These are phyloP conservation scores for Diddensiella transvaalensis DNA, from an alignment of 805 yeast species.

Conservation along the genomic window DNA sequence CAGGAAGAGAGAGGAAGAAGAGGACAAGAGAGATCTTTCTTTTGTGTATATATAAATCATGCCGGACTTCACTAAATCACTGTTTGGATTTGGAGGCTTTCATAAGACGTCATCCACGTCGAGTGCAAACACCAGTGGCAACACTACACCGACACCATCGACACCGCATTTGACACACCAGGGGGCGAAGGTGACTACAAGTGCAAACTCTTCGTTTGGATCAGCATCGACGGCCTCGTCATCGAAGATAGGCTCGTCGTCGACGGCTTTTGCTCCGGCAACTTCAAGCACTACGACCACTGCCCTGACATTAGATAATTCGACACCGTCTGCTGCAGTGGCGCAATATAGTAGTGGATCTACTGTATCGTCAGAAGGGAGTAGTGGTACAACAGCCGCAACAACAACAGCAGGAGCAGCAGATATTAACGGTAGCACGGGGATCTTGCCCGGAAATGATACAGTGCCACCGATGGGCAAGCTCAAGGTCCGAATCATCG, in stretches of 20 bases:
- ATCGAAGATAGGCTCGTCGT: conserved; percentile 4
- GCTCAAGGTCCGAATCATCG: conserved; percentile 72
- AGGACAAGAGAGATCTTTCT: too few species aligned
- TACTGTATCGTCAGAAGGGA: not conserved
- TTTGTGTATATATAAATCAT: too few species aligned
- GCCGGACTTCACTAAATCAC: conserved; percentile 25
- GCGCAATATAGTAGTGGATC: not conserved
- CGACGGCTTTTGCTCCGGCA: conserved; percentile 1
- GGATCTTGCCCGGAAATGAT: not conserved
- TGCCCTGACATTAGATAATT: conserved; percentile 3
- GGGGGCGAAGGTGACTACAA: not conserved
- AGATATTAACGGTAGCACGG: not conserved
- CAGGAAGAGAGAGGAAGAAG: too few species aligned
- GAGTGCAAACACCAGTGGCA: not conserved
- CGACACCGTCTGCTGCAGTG: too few species aligned
- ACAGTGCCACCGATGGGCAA: conserved; percentile 48
- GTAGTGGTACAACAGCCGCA: not conserved
- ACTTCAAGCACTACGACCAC: conserved; percentile 9
- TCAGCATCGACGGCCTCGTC: conserved; percentile 5
- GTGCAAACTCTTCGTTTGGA: not conserved
- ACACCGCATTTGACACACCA: not conserved
- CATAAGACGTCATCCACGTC: conserved; percentile 1
- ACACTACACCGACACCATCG: conserved; percentile 2
- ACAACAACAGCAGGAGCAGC: not conserved
- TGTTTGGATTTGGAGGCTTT: conserved; percentile 24